A percentile compares a stretch with the other conserved stretches of the same genome.
phyloP scores from a whole-genome alignment of 345 rosid genomes.

The Punica granatum region DNA sequence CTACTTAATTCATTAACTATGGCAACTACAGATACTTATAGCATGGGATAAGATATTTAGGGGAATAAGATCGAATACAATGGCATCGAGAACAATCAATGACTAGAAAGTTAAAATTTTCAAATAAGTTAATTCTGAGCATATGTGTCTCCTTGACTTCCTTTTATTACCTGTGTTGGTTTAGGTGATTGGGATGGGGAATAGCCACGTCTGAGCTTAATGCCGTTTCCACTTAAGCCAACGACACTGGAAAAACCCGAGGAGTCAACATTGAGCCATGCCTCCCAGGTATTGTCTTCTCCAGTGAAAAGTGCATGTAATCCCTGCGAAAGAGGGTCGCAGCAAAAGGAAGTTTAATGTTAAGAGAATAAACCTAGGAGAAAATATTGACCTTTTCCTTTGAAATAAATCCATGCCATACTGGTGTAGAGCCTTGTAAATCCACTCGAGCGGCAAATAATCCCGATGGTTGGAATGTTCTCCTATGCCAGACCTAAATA shows the following conservation, averaged over 20 bases:
- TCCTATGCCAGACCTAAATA: conserved; percentile 88
- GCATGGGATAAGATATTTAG: no score
- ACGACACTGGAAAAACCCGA: conserved; percentile 66
- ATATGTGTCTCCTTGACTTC: background rate
- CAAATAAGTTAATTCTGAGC: background rate
- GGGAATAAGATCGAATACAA: no score
- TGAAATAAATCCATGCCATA: conserved; percentile 21
- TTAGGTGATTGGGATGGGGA: conserved; percentile 57
- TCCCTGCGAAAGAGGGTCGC: conserved; percentile 43
- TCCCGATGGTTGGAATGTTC: conserved; percentile 88
- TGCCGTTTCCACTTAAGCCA: conserved; percentile 58
- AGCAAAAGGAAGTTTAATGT: background rate
- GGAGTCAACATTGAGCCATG: conserved; percentile 81
- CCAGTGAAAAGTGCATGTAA: conserved; percentile 89
- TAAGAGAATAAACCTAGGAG: background rate
- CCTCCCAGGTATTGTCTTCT: conserved; percentile 97
- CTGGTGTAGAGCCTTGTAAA: conserved; percentile 74
- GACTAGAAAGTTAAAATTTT: background rate
- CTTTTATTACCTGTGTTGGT: conserved; percentile 63
- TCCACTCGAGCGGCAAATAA: conserved; percentile 96
- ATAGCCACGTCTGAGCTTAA: conserved; percentile 91
- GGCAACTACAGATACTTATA: no score
- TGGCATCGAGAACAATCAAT: background rate
- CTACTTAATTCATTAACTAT: background rate
- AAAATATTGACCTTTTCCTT: background rate